Evolutionary conservation across 495 filamentous ascomycete species (phyloP), one percentile per base, ranked within the genome.

Genomic region (Parathielavia appendiculata): DNA sequence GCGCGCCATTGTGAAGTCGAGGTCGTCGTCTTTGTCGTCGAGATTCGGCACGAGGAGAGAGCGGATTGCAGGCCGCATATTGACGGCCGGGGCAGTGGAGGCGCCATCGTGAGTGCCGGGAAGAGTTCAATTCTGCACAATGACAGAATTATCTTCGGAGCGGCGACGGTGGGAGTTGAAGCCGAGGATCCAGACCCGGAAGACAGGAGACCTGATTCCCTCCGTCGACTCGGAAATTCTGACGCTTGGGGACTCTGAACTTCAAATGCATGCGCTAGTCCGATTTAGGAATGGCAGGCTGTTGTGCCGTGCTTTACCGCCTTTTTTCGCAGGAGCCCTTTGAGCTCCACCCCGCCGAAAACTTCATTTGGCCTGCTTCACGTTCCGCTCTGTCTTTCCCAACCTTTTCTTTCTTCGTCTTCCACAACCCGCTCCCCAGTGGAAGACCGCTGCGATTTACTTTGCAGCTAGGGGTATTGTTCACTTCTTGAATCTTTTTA

Each of bases 1-100:
- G 64, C 17, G 5, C 51, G 57, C 19, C 38, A 40, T 56, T 38
- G 34, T 19, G 41, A 1, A 26, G 48, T 84, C 67, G 9, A 76
- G 77, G 5, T 88, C 82, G 52, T 85, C 76, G 68, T 87, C 84
- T 55, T 79, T 68, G 9, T 78, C 81, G 64, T 85, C 81, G 66
- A 89, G 79, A 71, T 87, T 83, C 71, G 89, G 83, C 72, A 87
- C 22, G 57, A 30, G 22, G 61, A 57, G 59, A 71, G 51, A 54
- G 63, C 54, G 57, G 58, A 19, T 51, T 61, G 64, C 23, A 69
- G 50, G 56, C 62, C 61, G 59, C 49, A 51, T 55, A 66, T 43
- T 40, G 68, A 55, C 51, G 64, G 54, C 44, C 60, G 54, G 26
- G 60, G 35, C 3, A 61, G 47, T 34, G 54, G 36, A 22, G 59